Conservation (phyloP, 208 protist species). For the Trypanosoma congolense region DNA sequence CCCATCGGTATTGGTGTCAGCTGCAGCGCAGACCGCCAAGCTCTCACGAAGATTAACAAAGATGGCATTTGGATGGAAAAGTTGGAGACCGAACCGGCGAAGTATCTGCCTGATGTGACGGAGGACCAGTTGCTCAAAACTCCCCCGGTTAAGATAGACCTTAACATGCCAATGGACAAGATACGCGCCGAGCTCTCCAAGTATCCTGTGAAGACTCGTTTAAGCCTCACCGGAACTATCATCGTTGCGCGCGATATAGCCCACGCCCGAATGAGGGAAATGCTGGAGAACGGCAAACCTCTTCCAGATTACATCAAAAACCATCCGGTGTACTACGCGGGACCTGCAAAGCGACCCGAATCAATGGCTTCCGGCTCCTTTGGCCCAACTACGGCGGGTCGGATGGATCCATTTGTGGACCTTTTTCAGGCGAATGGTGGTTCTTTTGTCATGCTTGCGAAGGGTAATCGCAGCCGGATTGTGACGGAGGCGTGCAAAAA, state of each 20-base stretch:
- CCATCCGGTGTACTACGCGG: slow-evolving; percentile 96
- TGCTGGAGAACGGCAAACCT: slow-evolving; percentile 81
- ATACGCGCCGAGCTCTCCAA: slow-evolving; percentile 72
- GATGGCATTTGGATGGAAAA: slow-evolving; percentile 95
- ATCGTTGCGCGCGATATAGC: slow-evolving; percentile 97
- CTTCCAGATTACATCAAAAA: slow-evolving; percentile 94
- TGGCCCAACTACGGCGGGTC: slow-evolving; percentile 94
- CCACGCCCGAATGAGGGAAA: slow-evolving; percentile 92
- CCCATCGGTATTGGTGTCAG: slow-evolving; percentile 95
- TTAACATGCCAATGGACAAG: slow-evolving; percentile 91
- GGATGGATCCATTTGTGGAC: slow-evolving; percentile 96
- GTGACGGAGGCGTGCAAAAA: slow-evolving; percentile 94
- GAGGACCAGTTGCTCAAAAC: slow-evolving; percentile 72
- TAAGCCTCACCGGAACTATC: slow-evolving; percentile 93
- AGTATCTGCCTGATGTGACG: slow-evolving; percentile 90
- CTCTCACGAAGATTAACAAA: slow-evolving; percentile 91
- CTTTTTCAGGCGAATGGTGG: slow-evolving; percentile 89
- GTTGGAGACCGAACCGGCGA: slow-evolving; percentile 92
- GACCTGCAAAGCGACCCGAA: slow-evolving; percentile 96
- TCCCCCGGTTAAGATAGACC: slow-evolving; percentile 85
- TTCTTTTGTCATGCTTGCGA: slow-evolving; percentile 93
- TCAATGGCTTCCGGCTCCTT: slow-evolving; percentile 93
- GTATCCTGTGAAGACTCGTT: slow-evolving; percentile 90
- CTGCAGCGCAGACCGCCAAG: slow-evolving; percentile 95
- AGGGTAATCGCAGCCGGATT: slow-evolving; percentile 92